Evolutionary conservation across 306 rosid species (phyloP).

Genomic region (Malus sieversii): DNA sequence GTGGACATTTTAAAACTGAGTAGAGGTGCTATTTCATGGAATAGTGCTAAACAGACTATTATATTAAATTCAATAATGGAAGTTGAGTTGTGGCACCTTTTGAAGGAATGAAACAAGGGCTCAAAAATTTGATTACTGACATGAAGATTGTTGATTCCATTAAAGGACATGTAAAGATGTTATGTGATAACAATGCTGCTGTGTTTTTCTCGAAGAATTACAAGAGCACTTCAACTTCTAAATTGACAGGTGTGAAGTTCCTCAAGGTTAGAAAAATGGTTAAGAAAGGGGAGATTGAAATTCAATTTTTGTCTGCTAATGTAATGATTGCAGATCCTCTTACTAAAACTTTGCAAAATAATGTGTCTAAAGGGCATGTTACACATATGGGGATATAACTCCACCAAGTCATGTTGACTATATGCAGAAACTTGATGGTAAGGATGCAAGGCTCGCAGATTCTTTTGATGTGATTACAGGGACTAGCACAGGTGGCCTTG

Average conservation of each 20-base stretch:
- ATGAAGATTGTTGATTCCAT: not conserved
- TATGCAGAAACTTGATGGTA: slow-evolving; percentile 19
- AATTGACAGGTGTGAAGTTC: too few species aligned
- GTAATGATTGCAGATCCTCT: too few species aligned
- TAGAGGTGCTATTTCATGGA: not conserved
- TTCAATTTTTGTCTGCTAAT: too few species aligned
- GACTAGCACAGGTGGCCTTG: slow-evolving; percentile 25
- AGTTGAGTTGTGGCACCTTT: not conserved
- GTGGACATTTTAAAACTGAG: not conserved
- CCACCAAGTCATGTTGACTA: too few species aligned
- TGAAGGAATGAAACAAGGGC: not conserved
- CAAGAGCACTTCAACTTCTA: not conserved
- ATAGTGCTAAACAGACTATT: too few species aligned
- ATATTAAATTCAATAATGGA: not conserved
- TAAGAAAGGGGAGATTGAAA: too few species aligned
- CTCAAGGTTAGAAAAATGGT: too few species aligned
- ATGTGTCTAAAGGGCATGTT: too few species aligned
- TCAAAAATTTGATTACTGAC: not conserved
- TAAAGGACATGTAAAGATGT: not conserved
- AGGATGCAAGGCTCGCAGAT: slow-evolving; percentile 13
- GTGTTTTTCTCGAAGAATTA: not conserved
- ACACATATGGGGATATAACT: too few species aligned
- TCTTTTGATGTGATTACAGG: slow-evolving; percentile 1
- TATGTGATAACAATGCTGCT: not conserved
- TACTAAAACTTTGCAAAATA: too few species aligned